Percentiles rank a stretch among this genome's conserved stretches.
These are phyloP conservation scores for Pisolithus thermaeus DNA, from an alignment of 1,284 basidiomycete species.

Conservation along the genomic window DNA sequence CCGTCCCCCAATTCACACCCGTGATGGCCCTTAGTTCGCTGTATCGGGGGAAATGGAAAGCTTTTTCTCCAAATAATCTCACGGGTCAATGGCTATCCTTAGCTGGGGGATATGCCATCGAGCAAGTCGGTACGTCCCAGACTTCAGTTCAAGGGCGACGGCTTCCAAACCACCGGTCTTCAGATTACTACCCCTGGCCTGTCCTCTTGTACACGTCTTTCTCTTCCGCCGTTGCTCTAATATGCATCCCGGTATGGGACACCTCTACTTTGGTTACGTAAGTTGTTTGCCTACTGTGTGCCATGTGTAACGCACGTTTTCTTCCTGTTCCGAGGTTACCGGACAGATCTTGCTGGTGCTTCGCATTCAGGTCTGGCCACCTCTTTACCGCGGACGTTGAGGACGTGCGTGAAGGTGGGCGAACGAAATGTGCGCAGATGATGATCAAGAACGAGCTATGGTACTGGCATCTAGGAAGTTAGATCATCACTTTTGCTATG, in stretches of 20 bases:
- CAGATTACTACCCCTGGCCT: slow-evolving; percentile 65
- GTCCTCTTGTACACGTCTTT: slow-evolving; percentile 61
- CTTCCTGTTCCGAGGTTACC: neutral
- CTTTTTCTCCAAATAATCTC: slow-evolving; percentile 66
- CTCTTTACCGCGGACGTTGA: slow-evolving; percentile 36
- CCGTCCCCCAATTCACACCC: neutral
- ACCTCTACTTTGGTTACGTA: slow-evolving; percentile 45
- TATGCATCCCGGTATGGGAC: slow-evolving; percentile 54
- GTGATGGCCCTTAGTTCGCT: slow-evolving; percentile 39
- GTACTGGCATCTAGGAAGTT: slow-evolving; percentile 70
- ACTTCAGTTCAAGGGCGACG: neutral
- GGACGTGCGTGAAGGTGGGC: slow-evolving; percentile 44
- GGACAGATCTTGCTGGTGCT: slow-evolving; percentile 52
- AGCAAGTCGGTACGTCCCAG: slow-evolving; percentile 44
- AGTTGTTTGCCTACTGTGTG: slow-evolving; percentile 66
- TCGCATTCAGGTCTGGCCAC: slow-evolving; percentile 65
- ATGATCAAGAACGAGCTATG: slow-evolving; percentile 59
- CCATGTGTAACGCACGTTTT: slow-evolving; percentile 5
- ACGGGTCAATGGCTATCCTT: slow-evolving; percentile 74
- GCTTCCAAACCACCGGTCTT: neutral
- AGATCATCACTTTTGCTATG: slow-evolving; percentile 33
- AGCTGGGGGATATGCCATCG: slow-evolving; percentile 53
- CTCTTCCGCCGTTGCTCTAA: slow-evolving; percentile 46
- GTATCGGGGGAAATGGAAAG: slow-evolving; percentile 65
- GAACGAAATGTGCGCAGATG: slow-evolving; percentile 64